phyloP scores from a whole-genome alignment of 257 asterid species.

The Cynanchum wilfordii region DNA sequence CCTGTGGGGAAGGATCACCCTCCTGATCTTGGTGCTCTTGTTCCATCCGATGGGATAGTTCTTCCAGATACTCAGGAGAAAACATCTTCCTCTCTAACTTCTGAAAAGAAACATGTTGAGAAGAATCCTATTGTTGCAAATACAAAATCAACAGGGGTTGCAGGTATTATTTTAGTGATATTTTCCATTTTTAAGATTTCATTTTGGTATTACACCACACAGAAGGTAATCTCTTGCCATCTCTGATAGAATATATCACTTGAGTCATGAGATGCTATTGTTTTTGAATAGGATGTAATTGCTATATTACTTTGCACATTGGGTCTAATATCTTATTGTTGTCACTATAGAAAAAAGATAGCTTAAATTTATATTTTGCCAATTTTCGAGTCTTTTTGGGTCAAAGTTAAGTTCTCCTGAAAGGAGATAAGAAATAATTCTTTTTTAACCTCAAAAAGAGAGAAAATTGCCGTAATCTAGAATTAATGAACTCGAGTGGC shows the following conservation, averaged over 20 bases:
- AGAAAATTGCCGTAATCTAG: neutral
- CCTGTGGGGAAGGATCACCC: constrained; percentile 93
- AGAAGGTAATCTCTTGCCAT: neutral
- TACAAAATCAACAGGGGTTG: constrained; percentile 29
- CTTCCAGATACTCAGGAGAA: constrained; percentile 35
- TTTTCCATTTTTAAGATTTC: neutral
- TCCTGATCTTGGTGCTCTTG: constrained; percentile 81
- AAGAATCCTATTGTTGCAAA: constrained; percentile 9
- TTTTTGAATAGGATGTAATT: neutral
- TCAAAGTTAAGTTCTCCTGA: neutral
- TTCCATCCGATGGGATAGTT: constrained; percentile 63
- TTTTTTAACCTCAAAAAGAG: neutral
- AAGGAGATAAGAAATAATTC: neutral
- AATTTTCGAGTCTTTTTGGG: neutral
- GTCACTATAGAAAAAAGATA: neutral
- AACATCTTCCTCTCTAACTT: constrained; percentile 31
- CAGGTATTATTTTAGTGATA: constrained; percentile 30
- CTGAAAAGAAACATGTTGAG: constrained; percentile 30
- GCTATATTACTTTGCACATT: neutral
- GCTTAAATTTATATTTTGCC: neutral
- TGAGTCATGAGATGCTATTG: neutral
- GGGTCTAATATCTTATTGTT: neutral
- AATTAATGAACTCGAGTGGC: neutral
- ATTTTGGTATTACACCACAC: neutral
- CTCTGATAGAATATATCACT: neutral